phyloP scores from a whole-genome alignment of 1,284 basidiomycete genomes.

The Microbotryum silenes-acaulis region DNA sequence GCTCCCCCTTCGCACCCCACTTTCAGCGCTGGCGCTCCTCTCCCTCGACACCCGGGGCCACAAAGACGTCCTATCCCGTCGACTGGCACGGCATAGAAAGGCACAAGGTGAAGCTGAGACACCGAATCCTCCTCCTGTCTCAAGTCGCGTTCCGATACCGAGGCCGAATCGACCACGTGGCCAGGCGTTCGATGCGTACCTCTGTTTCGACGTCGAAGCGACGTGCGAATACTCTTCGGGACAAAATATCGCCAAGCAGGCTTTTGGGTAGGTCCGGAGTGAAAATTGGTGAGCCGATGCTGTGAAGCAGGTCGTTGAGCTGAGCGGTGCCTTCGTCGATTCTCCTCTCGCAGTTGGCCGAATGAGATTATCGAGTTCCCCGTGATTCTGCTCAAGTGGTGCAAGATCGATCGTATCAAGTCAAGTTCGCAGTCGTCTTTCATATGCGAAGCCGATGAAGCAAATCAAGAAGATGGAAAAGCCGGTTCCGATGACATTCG shows the following conservation, averaged over 20 bases:
- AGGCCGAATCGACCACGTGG: slow-evolving; percentile 7
- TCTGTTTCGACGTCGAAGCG: slow-evolving; percentile 73
- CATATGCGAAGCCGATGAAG: neutral
- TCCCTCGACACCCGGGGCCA: slow-evolving; percentile 38
- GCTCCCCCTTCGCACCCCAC: slow-evolving; percentile 1
- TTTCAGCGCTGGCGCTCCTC: slow-evolving; percentile 29
- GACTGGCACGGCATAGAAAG: slow-evolving; percentile 29
- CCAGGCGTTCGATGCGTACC: slow-evolving; percentile 41
- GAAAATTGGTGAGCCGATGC: too few relatives aligned
- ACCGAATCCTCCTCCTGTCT: neutral
- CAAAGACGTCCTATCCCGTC: slow-evolving; percentile 34
- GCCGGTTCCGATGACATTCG: too few relatives aligned
- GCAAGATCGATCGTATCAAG: slow-evolving; percentile 2
- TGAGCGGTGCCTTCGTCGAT: neutral
- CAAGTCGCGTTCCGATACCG: neutral
- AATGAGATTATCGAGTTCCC: slow-evolving; percentile 95
- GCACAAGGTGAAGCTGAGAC: neutral
- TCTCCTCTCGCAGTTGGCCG: slow-evolving; percentile 49
- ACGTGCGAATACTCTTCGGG: slow-evolving; percentile 56
- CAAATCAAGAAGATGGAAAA: too few relatives aligned
- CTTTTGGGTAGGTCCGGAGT: slow-evolving; percentile 14
- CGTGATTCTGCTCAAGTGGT: slow-evolving; percentile 77
- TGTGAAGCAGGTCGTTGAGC: too few relatives aligned
- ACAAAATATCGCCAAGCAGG: slow-evolving; percentile 7
- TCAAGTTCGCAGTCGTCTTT: neutral